Base-by-base conservation (phyloP, 73 alveolate species). In the Loxodes magnus region DNA sequence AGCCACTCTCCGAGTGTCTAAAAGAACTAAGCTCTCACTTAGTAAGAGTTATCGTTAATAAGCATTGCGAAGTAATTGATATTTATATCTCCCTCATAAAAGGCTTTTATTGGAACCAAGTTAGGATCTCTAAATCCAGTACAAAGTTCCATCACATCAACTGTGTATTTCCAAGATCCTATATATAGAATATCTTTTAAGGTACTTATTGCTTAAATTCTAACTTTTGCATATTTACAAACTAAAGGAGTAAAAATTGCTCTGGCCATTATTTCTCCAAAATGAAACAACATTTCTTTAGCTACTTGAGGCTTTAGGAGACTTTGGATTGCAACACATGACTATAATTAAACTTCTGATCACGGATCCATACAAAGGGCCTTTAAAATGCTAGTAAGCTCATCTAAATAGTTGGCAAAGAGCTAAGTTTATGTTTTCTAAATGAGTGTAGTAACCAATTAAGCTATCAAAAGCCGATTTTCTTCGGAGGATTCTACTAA, bases 111-210 rank as follows among this genome's bases (percentile, higher is more conserved):
- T 0, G 99, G 99, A 5, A 93, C 98, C 0, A 88, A 44, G 48
- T 87, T 89, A 0, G 99, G 99, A 62, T 93, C 99, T 71, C 96
- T 82, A 48, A 88, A 93, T 0, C 99, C 99, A 12, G 88, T 90
- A 24, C 88, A 63, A 51, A 56, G 86, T 51, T 87, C 97, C 75
- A 87, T 73, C 5, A 87, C 61, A 34, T 73, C 77, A 14, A 74
- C 92, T 24, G 65, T 87, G 61, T 57, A 70, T 59, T 87, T 87
- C 74, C 67, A 77, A 2, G 69, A 84, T 35, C 94, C 86, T 36
- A 90, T 77, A 64, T 60, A 68, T 85, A 87, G 56, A 35, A 87
- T 80, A 29, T 64, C 65, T 48, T 79, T 67, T 31, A 87, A 54
- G 0, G 97, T 95, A 17, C 83, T 79, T 50, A 87, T 54, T 0